Evolutionary conservation across 805 yeast species (phyloP).

Genomic region (Yamadazyma sp.): DNA sequence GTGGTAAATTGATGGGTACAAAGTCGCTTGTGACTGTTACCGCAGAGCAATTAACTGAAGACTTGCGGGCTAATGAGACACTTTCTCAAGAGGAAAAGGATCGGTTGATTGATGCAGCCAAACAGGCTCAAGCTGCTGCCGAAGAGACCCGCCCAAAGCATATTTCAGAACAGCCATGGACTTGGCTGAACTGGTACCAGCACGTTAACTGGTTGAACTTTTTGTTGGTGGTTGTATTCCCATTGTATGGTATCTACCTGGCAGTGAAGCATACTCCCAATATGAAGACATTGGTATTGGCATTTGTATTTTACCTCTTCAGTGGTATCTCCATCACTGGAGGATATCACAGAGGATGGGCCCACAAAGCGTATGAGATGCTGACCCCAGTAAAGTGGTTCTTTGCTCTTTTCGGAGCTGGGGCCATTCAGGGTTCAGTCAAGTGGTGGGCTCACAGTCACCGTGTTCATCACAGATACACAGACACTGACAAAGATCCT

Average conservation of each 20-base stretch:
- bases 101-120: constrained; percentile 23
- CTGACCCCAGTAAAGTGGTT: constrained; percentile 58
- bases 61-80: constrained; percentile 38
- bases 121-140: constrained; percentile 30
- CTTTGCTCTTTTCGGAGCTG: constrained; percentile 78
- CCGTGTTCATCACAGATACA: constrained; percentile 83
- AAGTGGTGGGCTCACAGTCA: constrained; percentile 91
- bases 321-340: constrained; percentile 80
- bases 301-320: constrained; percentile 51
- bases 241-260: constrained; percentile 50
- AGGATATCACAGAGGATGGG: constrained; percentile 79
- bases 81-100: constrained; percentile 36
- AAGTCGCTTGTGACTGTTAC: constrained; percentile 67
- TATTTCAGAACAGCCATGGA: constrained; percentile 80
- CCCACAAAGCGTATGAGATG: constrained; percentile 73
- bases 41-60: constrained; percentile 59
- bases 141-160: constrained; percentile 41
- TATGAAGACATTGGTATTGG: constrained; percentile 51
- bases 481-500: constrained; percentile 81
- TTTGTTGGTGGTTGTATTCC: constrained; percentile 61
- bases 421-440: constrained; percentile 80
- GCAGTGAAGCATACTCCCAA: constrained; percentile 51
- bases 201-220: constrained; percentile 81
- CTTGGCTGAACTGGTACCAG: constrained; percentile 64
- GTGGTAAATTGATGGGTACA: constrained; percentile 81